Evolutionary conservation across 2,329 filamentous ascomycete species (phyloP).

Genomic region (Aureobasidium sp.): DNA sequence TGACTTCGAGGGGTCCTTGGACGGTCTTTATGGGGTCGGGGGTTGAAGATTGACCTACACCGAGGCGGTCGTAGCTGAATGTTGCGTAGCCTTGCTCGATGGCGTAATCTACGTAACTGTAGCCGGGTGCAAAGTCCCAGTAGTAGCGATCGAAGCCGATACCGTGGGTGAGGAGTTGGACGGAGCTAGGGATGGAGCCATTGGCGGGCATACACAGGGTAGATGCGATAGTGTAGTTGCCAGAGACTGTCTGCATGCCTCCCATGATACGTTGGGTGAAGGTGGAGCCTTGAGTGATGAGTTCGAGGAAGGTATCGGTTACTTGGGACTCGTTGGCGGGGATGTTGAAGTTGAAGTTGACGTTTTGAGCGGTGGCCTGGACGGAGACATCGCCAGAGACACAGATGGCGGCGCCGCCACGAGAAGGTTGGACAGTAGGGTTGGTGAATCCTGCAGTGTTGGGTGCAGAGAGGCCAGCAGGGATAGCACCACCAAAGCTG

Average conservation of each 20-base stretch:
- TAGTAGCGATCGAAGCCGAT: constrained; percentile 41
- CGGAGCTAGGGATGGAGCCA: constrained; percentile 26
- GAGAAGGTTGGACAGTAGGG: constrained; percentile 25
- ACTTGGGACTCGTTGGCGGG: constrained; percentile 33
- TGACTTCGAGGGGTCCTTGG: constrained; percentile 42
- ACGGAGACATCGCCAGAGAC: constrained; percentile 33
- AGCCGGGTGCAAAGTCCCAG: constrained; percentile 42
- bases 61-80: constrained; percentile 49
- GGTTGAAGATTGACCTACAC: constrained; percentile 41
- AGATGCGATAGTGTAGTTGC: constrained; percentile 26
- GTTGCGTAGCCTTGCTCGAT: constrained; percentile 42
- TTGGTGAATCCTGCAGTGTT: constrained; percentile 25
- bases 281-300: constrained; percentile 23
- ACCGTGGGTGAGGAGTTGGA: constrained; percentile 48
- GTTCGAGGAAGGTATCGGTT: constrained; percentile 30
- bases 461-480: constrained; percentile 20
- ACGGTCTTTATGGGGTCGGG: constrained; percentile 43
- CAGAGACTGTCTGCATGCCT: constrained; percentile 23
- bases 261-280: constrained; percentile 23
- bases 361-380: constrained; percentile 30
- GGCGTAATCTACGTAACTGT: constrained; percentile 47
- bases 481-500: constrained; percentile 14
- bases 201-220: constrained; percentile 32
- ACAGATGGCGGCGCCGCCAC: constrained; percentile 33
- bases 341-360: constrained; percentile 31